These are phyloP conservation scores for Scheffersomyces quercinus DNA, from an alignment of 1,139 yeast genomes.

Conservation along the genomic window DNA sequence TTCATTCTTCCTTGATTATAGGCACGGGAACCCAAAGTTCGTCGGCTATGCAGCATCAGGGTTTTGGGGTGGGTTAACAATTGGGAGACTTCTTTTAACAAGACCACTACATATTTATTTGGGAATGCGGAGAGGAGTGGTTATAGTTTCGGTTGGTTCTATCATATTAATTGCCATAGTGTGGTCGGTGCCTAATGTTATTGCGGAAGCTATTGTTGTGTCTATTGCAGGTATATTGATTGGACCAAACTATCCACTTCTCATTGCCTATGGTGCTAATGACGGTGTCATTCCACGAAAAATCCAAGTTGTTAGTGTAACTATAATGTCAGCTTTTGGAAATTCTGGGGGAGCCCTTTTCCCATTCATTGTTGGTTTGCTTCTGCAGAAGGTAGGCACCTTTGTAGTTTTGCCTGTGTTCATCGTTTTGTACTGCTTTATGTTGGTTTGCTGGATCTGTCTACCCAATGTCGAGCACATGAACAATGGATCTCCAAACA, in stretches of 20 bases:
- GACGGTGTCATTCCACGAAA: slow-evolving; percentile 44
- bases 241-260: slow-evolving; percentile 55
- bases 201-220: slow-evolving; percentile 44
- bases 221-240: slow-evolving; percentile 47
- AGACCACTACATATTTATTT: slow-evolving; percentile 34
- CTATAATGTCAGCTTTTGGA: slow-evolving; percentile 57
- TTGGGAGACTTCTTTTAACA: slow-evolving; percentile 54
- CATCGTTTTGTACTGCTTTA: slow-evolving; percentile 33
- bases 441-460: slow-evolving; percentile 41
- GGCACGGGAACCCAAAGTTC: slow-evolving; percentile 42
- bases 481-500: slow-evolving; percentile 1
- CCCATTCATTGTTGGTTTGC: slow-evolving; percentile 55
- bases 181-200: slow-evolving; percentile 44
- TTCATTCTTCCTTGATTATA: slow-evolving; percentile 54
- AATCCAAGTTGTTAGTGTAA: slow-evolving; percentile 50
- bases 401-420: slow-evolving; percentile 54
- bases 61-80: slow-evolving; percentile 65
- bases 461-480: slow-evolving; percentile 33
- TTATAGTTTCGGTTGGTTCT: slow-evolving; percentile 29
- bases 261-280: slow-evolving; percentile 43
- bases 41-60: slow-evolving; percentile 68
- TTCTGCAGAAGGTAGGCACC: slow-evolving; percentile 48
- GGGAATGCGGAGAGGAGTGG: slow-evolving; percentile 49
- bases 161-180: slow-evolving; percentile 35
- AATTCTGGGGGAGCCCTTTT: slow-evolving; percentile 58